Evolutionary conservation across 2,329 filamentous ascomycete genomes (phyloP), one percentile per base, ranked within the genome.

Genomic region (Colletotrichum melonis): DNA sequence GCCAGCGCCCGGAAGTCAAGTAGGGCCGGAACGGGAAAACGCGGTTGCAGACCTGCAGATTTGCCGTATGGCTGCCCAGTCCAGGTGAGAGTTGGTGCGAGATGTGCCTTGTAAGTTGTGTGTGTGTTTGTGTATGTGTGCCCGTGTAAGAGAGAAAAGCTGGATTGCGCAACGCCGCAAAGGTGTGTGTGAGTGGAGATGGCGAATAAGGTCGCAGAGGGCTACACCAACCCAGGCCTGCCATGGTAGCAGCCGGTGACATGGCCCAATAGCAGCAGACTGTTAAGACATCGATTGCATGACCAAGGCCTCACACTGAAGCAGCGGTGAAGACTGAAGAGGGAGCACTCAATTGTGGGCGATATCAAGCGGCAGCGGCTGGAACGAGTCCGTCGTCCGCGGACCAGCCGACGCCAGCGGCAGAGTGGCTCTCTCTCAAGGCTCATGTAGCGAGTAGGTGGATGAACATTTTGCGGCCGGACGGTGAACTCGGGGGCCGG

Each of bases 1-100:
- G 72, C 35, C 55, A 67, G 46, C 42, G 14, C 19, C 46, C 70
- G 67, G 60, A 70, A 63, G 49, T 24, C 60, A 52, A 73, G 54
- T 70, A 55, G 67, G 55, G 55, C 59, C 67, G 70, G 67, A 71
- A 56, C 26, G 32, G 66, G 54, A 72, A 63, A 69, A 55, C 65
- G 54, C 63, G 57, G 66, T 55, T 69, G 38, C 68, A 67, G 63
- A 42, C 14, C 38, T 54, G 19, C 42, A 22, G 42, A 49, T 9
- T 42, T 42, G 38, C 38, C 38, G 42, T 55, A 26, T 54, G 42
- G 60, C 42, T 49, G 42, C 24, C 52, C 38, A 38, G 42, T 62
- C 49, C 69, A 71, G 26, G 28, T 66, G 38, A 52, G 42, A 32
- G 60, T 52, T 19, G 49, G 60, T 24, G 28, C 4, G 46, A 32